A percentile compares a stretch with the other conserved stretches of the same genome.
Evolutionary conservation across 1,284 basidiomycete genomes (phyloP).

Genomic region (Cystobasidiaceae sp.): DNA sequence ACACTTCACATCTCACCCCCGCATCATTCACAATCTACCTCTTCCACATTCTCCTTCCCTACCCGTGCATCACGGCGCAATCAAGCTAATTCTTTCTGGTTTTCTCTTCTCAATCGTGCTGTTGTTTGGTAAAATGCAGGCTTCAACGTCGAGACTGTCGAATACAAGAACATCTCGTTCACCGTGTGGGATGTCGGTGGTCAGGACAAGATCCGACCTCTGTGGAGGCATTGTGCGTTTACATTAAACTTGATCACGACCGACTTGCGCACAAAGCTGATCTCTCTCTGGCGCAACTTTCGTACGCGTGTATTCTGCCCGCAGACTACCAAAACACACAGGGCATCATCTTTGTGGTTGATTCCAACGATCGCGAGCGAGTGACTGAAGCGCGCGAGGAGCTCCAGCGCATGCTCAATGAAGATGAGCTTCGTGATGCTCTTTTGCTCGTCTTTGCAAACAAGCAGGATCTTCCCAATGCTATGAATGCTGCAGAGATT

Average conservation of each 20-base stretch:
- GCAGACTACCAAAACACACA: conserved; percentile 99
- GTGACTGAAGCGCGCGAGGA: conserved; percentile 98
- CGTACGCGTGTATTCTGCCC: no score
- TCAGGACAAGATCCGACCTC: conserved; percentile 95
- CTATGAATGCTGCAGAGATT: conserved; percentile 99
- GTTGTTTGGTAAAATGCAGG: no score
- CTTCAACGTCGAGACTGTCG: conserved; percentile 99
- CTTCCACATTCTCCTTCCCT: no score
- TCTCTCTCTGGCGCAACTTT: no score
- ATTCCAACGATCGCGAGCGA: conserved; percentile 99
- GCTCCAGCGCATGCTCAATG: conserved; percentile 98
- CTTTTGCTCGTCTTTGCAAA: conserved; percentile 98
- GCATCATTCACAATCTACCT: no score
- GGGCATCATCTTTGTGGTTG: conserved; percentile 99
- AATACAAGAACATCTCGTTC: conserved; percentile 99
- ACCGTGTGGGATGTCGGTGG: conserved; percentile 99
- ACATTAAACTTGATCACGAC: neutral
- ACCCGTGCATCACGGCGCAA: no score
- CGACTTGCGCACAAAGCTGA: no score
- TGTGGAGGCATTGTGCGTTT: conserved; percentile 98
- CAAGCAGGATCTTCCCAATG: conserved; percentile 98
- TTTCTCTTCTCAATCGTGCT: no score
- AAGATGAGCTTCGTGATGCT: conserved; percentile 98
- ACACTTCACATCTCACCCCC: no score
- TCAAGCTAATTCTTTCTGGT: no score